These are phyloP conservation scores for Amanita rimosa DNA, from an alignment of 768 basidiomycete genomes.

Conservation along the genomic window DNA sequence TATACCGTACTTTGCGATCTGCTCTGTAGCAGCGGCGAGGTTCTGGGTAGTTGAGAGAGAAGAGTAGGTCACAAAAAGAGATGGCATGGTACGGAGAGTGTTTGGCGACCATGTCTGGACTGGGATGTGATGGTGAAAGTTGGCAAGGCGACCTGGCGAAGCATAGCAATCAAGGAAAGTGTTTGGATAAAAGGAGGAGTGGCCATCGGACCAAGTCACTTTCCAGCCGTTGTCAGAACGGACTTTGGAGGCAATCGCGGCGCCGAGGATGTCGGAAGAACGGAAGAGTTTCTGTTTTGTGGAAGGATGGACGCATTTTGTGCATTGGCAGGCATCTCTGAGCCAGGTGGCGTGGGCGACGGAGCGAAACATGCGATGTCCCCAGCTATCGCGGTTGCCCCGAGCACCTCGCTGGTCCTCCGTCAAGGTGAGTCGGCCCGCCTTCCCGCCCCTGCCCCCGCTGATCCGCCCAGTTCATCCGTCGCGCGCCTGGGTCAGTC, in stretches of 20 bases:
- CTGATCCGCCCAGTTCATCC: conserved; percentile 4
- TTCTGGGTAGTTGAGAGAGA: conserved; percentile 32
- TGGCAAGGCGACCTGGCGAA: conserved; percentile 18
- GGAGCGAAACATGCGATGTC: not conserved
- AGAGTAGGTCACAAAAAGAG: conserved; percentile 48
- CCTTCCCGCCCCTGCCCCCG: not conserved
- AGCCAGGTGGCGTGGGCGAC: conserved; percentile 43
- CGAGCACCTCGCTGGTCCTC: not conserved
- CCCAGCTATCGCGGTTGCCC: not conserved
- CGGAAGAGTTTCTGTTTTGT: conserved; percentile 69
- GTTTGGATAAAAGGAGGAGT: conserved; percentile 41
- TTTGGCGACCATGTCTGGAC: conserved; percentile 33
- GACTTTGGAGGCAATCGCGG: conserved; percentile 14
- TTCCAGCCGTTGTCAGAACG: conserved; percentile 11
- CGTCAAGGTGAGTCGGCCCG: conserved; percentile 2
- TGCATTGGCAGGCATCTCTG: conserved; percentile 74
- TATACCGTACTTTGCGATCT: conserved; percentile 63
- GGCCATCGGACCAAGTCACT: conserved; percentile 46
- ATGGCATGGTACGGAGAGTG: conserved; percentile 20
- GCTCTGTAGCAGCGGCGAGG: conserved; percentile 50
- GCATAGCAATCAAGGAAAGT: conserved; percentile 41
- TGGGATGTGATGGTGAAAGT: conserved; percentile 33
- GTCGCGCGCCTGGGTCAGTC: not conserved
- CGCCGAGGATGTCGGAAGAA: conserved; percentile 49
- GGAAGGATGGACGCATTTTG: conserved; percentile 62